phyloP scores from a whole-genome alignment of 163 green algal genomes.

The Scenedesmus sp. region DNA sequence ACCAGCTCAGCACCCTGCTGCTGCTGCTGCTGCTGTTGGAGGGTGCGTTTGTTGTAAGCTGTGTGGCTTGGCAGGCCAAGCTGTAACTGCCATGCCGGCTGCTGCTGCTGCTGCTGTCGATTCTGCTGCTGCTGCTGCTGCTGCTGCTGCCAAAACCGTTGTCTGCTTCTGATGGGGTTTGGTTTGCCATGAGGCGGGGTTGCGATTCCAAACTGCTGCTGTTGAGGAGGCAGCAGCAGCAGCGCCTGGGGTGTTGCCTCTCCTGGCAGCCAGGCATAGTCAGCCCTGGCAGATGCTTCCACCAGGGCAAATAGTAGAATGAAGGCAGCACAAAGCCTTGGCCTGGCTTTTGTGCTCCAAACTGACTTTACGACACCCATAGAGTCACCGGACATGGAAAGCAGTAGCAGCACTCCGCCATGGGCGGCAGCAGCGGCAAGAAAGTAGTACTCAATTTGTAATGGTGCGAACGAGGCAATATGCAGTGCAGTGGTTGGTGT shows the following conservation, averaged over 20 bases:
- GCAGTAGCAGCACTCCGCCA: not conserved
- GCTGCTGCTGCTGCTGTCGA: not conserved
- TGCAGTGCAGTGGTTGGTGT: not conserved
- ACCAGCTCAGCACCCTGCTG: not conserved
- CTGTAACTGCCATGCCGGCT: not conserved
- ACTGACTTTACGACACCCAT: not conserved
- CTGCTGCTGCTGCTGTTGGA: not conserved
- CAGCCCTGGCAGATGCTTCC: not conserved
- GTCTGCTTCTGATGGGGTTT: too few species aligned
- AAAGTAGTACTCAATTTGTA: not conserved
- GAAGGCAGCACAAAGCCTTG: not conserved
- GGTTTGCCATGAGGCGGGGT: not conserved
- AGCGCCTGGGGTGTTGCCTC: not conserved
- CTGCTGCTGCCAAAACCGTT: not conserved
- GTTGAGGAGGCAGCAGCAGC: not conserved
- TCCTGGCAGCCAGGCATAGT: not conserved
- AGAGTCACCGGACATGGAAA: not conserved
- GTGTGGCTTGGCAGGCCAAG: not conserved
- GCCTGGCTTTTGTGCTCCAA: not conserved
- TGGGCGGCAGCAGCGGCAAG: not conserved
- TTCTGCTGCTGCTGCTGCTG: not conserved
- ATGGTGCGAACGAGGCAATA: not conserved
- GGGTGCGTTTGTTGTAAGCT: not conserved
- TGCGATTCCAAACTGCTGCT: not conserved
- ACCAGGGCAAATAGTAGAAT: not conserved